Evolutionary conservation across 768 basidiomycete genomes (phyloP), one percentile per base, ranked within the genome.

Genomic region (Hericium alpestre): DNA sequence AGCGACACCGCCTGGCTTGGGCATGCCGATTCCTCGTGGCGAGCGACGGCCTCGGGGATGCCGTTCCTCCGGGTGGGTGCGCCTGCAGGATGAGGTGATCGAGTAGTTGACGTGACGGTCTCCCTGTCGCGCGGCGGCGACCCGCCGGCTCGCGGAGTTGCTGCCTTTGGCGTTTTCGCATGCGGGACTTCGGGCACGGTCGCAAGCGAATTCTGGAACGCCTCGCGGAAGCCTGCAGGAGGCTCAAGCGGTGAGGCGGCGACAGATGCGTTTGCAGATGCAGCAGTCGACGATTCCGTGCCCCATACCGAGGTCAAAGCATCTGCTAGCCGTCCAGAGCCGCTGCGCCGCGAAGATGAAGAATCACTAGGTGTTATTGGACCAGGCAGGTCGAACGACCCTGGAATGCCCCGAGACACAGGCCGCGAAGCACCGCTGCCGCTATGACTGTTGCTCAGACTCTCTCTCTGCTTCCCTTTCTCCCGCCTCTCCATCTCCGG

Each of bases 281-380:
- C 56, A 32, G 54, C 58, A n/a, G 37, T 27, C 18, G 63, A 63
- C 38, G 61, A 56, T n/a, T 50, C 27, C 18, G 55, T 54, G 23
- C 80, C 82, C 79, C 81, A 81, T 5, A 80, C 70, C 0, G 79
- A 72, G 20, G 65, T 73, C 47, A 80, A 73, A 4, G 74, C 63
- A 1, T 80, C 71, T 1, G 64, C 74, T 20, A 80, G 71, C 54
- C 67, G 71, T 11, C 69, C 68, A 12, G 73, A 65, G 38, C 70
- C 70, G 50, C 72, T 72, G 27, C 73, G 71, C 22, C 72, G 72
- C 18, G 70, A 65, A 15, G 71, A 65, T n/a, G 67, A 68, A 6
- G 63, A 63, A 27, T 64, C 67, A 9, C 67, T 69, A 37, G 65
- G 55, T 40, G 65, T 67, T 48, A 70, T 59, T 13, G 67, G 65